These are phyloP conservation scores for Fusarium albosuccineum DNA, from an alignment of 2,329 filamentous ascomycete genomes.

Conservation along the genomic window DNA sequence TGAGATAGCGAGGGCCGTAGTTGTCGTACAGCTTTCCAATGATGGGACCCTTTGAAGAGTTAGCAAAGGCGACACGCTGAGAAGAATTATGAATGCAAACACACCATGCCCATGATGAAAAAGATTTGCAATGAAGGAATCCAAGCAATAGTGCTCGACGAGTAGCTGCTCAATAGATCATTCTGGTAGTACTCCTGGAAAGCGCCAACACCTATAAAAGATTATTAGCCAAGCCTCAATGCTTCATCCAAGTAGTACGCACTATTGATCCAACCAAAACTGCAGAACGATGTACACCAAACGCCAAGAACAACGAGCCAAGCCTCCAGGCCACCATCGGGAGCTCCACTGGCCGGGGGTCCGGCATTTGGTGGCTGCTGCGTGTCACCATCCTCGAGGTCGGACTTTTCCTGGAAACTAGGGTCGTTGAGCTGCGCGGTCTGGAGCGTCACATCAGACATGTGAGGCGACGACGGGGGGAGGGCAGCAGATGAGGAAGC, in stretches of 20 bases:
- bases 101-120: conserved; percentile 64
- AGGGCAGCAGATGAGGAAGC: conserved; percentile 2
- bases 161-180: conserved; percentile 61
- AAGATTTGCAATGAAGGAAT: conserved; percentile 69
- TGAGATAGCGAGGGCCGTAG: conserved; percentile 69
- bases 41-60: conserved; percentile 61
- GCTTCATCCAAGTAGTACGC: conserved; percentile 39
- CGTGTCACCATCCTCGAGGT: conserved; percentile 22
- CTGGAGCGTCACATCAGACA: conserved; percentile 27
- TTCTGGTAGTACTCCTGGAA: conserved; percentile 71
- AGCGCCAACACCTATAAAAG: conserved; percentile 56
- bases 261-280: conserved; percentile 61
- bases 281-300: conserved; percentile 58
- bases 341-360: conserved; percentile 7
- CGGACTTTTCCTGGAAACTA: conserved; percentile 19
- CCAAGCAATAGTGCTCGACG: conserved; percentile 71
- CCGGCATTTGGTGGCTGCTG: neutral
- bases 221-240: neutral
- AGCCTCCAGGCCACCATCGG: conserved; percentile 43
- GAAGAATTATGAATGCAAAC: conserved; percentile 16
- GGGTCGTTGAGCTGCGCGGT: conserved; percentile 10
- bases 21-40: conserved; percentile 74
- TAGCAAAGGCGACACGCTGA: conserved; percentile 6
- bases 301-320: conserved; percentile 57
- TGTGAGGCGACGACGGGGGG: conserved; percentile 16